Evolutionary conservation across 495 filamentous ascomycete genomes (phyloP).

Genomic region (Neurospora discreta): DNA sequence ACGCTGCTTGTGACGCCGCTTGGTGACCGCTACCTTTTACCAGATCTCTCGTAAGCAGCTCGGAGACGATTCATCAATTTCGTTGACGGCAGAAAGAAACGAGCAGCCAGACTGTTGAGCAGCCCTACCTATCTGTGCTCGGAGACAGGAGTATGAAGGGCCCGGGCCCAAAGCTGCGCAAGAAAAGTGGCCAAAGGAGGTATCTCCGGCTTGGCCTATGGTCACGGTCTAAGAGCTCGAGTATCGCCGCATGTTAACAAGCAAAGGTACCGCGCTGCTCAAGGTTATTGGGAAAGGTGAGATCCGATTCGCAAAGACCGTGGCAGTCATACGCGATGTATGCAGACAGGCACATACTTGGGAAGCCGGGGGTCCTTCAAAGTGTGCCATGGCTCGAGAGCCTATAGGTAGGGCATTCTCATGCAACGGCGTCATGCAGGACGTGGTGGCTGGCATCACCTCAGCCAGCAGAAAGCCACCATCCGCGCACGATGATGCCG

Average conservation of each 20-base stretch:
- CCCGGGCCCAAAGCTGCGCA: not conserved
- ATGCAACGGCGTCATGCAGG: not conserved
- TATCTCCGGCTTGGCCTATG: not conserved
- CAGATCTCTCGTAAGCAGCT: not conserved
- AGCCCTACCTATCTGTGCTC: not conserved
- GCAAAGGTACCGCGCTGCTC: not conserved
- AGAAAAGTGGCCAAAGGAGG: not conserved
- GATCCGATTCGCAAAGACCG: not conserved
- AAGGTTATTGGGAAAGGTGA: not conserved
- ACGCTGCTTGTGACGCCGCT: not conserved
- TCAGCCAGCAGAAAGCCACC: not conserved
- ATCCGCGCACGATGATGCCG: not conserved
- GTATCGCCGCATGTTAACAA: not conserved
- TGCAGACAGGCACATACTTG: not conserved
- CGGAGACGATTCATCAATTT: not conserved
- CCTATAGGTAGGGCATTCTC: not conserved
- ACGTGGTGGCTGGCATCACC: not conserved
- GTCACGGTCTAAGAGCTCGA: not conserved
- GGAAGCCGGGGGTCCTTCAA: not conserved
- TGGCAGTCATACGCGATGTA: not conserved
- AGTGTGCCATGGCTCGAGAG: not conserved
- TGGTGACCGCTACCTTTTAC: not conserved
- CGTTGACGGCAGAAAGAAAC: not conserved
- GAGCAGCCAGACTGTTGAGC: not conserved
- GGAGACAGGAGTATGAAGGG: not conserved